Base-by-base conservation (phyloP, 2,329 filamentous ascomycete genomes). In the Parastagonospora avenae region DNA sequence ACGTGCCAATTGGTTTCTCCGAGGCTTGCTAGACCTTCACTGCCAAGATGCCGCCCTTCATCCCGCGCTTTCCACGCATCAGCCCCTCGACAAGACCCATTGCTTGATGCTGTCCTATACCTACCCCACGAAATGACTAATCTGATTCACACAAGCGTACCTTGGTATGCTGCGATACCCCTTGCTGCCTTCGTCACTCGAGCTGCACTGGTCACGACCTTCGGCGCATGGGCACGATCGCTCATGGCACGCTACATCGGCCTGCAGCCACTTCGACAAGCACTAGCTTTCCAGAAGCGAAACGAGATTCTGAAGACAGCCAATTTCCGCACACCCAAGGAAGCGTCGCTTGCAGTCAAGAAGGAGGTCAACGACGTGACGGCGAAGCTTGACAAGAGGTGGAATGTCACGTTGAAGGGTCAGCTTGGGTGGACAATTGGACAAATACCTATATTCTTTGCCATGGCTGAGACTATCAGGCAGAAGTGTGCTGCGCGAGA, bases 131-230 rank as follows among this genome's bases (percentile, higher is more conserved):
- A 70, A 42, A 63, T 80, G 50, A 73, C 84, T 46, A 72, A 79
- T 48, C 59, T 73, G 24, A 60, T 91, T 72, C 81, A 85, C 62
- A 77, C 74, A 12, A 72, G 76, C 37, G 71, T 85, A 2, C 76
- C 82, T 47, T 86, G 83, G 83, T 79, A 71, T 7, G 72, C 75
- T 10, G 79, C 80, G 15, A 77, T 86, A 36, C 83, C 83, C 4
- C 67, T 84, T 46, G 76, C 81, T 4, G 83, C 83, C 3, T 62
- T 85, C 35, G 42, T 79, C 12, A 73, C 84, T 2, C 80, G 83
- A 41, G 73, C 68, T 14, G 48, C 73, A 6, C 65, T 84, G 43
- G 75, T 79, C 36, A 68, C 81, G 8, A 80, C 81, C 2, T 67
- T 64, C 4, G 67, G 79, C 35, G 65, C 80, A 36, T 79, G 76